A percentile compares a stretch with the other conserved stretches of the same genome.
Conservation (phyloP, 83 land plant genomes). For the Diphasiastrum complanatum region DNA sequence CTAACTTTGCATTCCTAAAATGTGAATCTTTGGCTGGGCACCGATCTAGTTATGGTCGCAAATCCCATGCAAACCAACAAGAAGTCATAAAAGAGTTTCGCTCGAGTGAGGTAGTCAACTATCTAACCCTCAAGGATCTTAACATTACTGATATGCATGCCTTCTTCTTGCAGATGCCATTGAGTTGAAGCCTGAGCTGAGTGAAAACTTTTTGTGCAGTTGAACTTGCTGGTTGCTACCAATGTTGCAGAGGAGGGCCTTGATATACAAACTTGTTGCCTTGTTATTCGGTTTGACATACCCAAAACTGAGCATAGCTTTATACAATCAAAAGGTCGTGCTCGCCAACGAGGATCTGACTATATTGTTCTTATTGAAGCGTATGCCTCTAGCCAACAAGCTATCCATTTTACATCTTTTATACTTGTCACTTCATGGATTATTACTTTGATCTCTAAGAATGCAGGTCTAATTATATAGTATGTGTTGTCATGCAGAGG, state of each 20-base stretch:
- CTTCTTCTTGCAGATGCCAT: neutral
- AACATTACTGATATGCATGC: neutral
- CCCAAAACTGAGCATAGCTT: slow-evolving; percentile 83
- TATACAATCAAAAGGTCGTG: slow-evolving; percentile 97
- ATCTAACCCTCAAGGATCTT: neutral
- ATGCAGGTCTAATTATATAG: too few species aligned
- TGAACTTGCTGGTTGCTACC: slow-evolving; percentile 84
- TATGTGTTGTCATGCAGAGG: too few species aligned
- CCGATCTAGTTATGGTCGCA: slow-evolving; percentile 38
- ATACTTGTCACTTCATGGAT: too few species aligned
- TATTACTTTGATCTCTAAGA: too few species aligned
- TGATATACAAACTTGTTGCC: slow-evolving; percentile 88
- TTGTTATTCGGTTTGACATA: slow-evolving; percentile 86
- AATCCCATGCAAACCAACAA: slow-evolving; percentile 32
- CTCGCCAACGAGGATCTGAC: slow-evolving; percentile 72
- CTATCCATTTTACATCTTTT: too few species aligned
- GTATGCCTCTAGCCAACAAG: too few species aligned
- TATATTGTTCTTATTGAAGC: slow-evolving; percentile 68
- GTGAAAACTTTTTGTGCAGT: slow-evolving; percentile 27
- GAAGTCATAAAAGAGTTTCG: slow-evolving; percentile 27
- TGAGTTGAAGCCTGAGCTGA: neutral
- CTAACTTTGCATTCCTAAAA: slow-evolving; percentile 44
- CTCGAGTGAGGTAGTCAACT: slow-evolving; percentile 12
- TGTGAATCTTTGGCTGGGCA: slow-evolving; percentile 70
- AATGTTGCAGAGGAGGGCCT: slow-evolving; percentile 99